phyloP scores from a whole-genome alignment of 495 filamentous ascomycete species.

The Saxispiralis lemnorum region DNA sequence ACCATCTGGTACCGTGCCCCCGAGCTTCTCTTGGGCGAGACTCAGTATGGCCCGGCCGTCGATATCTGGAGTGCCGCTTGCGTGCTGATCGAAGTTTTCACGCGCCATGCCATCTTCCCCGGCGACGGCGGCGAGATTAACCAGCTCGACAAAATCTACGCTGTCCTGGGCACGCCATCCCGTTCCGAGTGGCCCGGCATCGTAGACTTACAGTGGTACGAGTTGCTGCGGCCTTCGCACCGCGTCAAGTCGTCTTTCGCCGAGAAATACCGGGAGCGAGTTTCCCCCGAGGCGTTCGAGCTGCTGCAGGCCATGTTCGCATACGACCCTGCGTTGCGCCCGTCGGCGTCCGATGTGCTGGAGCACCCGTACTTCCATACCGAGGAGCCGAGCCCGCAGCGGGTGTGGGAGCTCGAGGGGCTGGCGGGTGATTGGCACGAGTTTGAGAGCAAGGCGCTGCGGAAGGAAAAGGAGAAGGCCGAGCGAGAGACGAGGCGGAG shows the following conservation, averaged over 20 bases:
- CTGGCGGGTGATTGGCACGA: constrained; percentile 97
- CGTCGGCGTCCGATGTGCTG: constrained; percentile 69
- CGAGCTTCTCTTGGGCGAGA: constrained; percentile 85
- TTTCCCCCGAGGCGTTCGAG: constrained; percentile 61
- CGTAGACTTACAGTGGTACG: constrained; percentile 88
- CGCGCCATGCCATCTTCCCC: constrained; percentile 82
- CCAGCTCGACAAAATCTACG: constrained; percentile 90
- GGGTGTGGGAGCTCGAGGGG: constrained; percentile 68
- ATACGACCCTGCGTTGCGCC: constrained; percentile 74
- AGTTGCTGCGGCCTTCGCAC: constrained; percentile 63
- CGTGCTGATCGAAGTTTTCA: constrained; percentile 94
- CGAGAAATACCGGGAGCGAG: constrained; percentile 53
- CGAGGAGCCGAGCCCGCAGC: constrained; percentile 62
- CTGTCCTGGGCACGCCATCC: constrained; percentile 78
- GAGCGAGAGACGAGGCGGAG: constrained; percentile 45
- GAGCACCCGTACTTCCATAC: constrained; percentile 74
- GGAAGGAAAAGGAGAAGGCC: constrained; percentile 71
- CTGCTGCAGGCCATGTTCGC: constrained; percentile 64
- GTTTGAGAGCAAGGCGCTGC: constrained; percentile 88
- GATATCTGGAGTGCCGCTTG: constrained; percentile 98
- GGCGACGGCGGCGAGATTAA: constrained; percentile 88
- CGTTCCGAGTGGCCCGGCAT: constrained; percentile 70
- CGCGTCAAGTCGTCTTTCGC: constrained; percentile 62
- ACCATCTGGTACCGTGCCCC: constrained; percentile 96
- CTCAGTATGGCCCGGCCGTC: constrained; percentile 81